These are phyloP conservation scores for Diplodia mutila DNA, from an alignment of 2,329 filamentous ascomycete species.

Conservation along the genomic window DNA sequence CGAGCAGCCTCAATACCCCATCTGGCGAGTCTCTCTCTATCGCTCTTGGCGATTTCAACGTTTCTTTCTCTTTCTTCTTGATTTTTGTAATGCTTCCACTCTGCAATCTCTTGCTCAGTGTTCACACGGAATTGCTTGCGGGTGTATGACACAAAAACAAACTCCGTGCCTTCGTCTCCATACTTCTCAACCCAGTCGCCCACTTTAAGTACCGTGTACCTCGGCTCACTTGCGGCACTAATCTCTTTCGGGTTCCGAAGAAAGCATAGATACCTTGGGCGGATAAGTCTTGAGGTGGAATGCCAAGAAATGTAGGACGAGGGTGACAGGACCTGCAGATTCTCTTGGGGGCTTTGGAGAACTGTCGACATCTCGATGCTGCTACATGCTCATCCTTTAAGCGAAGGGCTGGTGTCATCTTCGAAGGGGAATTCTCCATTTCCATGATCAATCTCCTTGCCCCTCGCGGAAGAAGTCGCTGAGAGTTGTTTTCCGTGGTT, in stretches of 20 bases:
- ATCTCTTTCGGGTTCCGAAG: background rate
- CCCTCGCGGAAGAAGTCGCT: no score
- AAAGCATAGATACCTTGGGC: conserved; percentile 19
- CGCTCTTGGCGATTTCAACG: no score
- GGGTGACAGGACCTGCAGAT: no score
- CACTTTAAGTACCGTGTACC: background rate
- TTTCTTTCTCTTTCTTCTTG: background rate
- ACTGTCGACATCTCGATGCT: no score
- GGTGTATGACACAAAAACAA: conserved; percentile 25
- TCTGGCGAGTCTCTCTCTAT: background rate
- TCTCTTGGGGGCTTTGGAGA: no score
- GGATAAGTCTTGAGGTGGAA: conserved; percentile 5
- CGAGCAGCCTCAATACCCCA: conserved; percentile 7
- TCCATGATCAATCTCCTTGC: no score
- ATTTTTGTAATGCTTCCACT: background rate
- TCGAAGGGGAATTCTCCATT: no score
- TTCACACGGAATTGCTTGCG: conserved; percentile 19
- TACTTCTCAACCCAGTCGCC: conserved; percentile 8
- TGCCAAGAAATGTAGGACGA: background rate
- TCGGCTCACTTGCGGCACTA: background rate
- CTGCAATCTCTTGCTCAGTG: background rate
- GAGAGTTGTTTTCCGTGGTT: background rate
- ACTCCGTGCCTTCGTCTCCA: conserved; percentile 7
- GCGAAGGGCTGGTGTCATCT: no score
- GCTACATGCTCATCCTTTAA: no score